Evolutionary conservation across 2,329 filamentous ascomycete species (phyloP), one percentile per base, ranked within the genome.

Genomic region (Aspergillus sp.): DNA sequence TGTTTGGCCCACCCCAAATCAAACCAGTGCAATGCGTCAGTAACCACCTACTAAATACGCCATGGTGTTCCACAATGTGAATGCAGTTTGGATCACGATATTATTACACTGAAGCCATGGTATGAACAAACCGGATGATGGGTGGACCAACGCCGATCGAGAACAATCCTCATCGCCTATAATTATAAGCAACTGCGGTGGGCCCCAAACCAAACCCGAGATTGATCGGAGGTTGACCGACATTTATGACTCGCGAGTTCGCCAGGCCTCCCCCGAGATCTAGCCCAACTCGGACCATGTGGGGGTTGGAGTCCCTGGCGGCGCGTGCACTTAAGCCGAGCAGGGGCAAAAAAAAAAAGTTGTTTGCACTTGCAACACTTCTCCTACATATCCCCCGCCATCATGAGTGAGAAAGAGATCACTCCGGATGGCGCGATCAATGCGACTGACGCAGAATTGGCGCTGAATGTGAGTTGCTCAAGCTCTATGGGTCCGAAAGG

Each of bases 351-450:
- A 17, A 37, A 44, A 52, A 47, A 57, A 57, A 19, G 9, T 45
- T 27, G 41, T 19, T 49, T n/a, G 39, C 40, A 14, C n/a, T 31
- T 57, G 19, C 37, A 21, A 31, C 27, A 23, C 7, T 37, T 37
- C 23, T 49, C 31, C 33, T 50, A 25, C 35, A n/a, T 41, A 43
- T 37, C 17, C 19, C 33, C 33, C 27, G 37, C 35, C 56, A 63
- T 31, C 25, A 71, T 68, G 64, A 56, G 19, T 45, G 61, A 59
- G 25, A 44, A 55, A n/a, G 64, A 66, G 48, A 64, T 66, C 51
- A 40, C 39, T 25, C 25, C 45, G 21, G 54, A 57, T 15, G 57
- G 62, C 46, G 44, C 64, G 35, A 64, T 64, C 35, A 51, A 60
- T 41, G 50, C 52, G 15, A 53, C 52, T 49, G 62, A 63, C 35